phyloP scores from a whole-genome alignment of 164 flowering plant genomes.

The Protea cynaroides region DNA sequence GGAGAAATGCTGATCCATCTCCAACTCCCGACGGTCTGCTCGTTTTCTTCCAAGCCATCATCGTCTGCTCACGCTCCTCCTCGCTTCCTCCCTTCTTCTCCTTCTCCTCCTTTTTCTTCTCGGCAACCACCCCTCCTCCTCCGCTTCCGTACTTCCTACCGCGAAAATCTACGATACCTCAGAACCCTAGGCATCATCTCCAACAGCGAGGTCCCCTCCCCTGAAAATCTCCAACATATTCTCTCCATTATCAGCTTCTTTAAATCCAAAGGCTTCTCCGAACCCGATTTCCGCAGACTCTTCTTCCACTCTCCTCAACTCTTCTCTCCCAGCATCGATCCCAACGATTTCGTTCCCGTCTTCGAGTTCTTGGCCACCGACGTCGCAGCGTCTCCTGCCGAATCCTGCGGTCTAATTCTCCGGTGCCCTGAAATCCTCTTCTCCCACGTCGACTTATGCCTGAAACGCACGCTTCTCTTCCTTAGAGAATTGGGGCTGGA shows the following conservation, averaged over 20 bases:
- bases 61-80: conserved; percentile 2
- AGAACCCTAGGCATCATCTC: conserved; percentile 39
- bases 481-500: conserved; percentile 39
- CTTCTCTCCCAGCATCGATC: conserved; percentile 32
- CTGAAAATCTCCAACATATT: conserved; percentile 29
- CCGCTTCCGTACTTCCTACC: conserved; percentile 43
- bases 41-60: background rate
- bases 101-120: conserved; percentile 6
- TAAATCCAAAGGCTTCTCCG: conserved; percentile 54
- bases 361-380: conserved; percentile 44
- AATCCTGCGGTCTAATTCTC: conserved; percentile 32
- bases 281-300: conserved; percentile 44
- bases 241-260: conserved; percentile 41
- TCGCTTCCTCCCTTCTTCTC: conserved; percentile 11
- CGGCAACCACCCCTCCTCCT: conserved; percentile 25
- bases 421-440: conserved; percentile 46
- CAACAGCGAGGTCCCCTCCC: conserved; percentile 16
- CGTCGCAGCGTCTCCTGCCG: conserved; percentile 33
- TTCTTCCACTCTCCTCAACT: conserved; percentile 41
- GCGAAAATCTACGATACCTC: conserved; percentile 49
- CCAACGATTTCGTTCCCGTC: conserved; percentile 39
- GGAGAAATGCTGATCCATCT: background rate
- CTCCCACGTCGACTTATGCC: conserved; percentile 43
- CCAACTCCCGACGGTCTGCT: background rate
- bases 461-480: conserved; percentile 46